Evolutionary conservation across 352 stramenopile genomes (phyloP), one percentile per base, ranked within the genome.

Genomic region (Aphanomyces cochlioides): DNA sequence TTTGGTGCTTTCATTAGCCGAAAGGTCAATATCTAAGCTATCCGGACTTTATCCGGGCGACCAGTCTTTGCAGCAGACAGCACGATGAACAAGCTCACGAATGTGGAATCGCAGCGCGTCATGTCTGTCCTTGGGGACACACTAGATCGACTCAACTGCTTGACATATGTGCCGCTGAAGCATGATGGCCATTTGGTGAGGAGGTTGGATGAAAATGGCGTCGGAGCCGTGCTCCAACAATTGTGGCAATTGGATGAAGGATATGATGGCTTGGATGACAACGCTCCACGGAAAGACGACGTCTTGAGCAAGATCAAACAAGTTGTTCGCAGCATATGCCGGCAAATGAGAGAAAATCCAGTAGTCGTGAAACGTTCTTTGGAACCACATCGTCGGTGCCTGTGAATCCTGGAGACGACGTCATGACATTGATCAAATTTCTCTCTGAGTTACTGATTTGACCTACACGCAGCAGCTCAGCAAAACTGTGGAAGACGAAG

Each of bases 81-180:
- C 15, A 15, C 13, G 47, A 95, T 95, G 87, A 83, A 95, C 47
- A 95, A 95, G 78, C 75, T 95, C 47, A 93, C 84, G 66, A 92
- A 93, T 76, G 87, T 95, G 47, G 87, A 95, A 75, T 93, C 87
- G 17, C 85, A 95, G 78, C 82, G 85, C 48, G 87, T 95, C 79
- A 92, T 95, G 84, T 78, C 83, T 64, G 84, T 95, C 72, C 89
- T 95, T 78, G 85, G 85, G 37, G 87, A 93, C 74, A 74, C 92
- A 72, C 78, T 93, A 1, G 85, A 95, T 63, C 80, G 87, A 12
- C 79, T 95, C 64, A 91, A 91, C 74, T 92, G 90, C 76, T 80
- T 95, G 59, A 90, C 84, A 45, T 90, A 92, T 65, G 87, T 95
- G 19, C 87, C 87, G 10, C 67, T 90, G 56, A 80, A 89, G 7